phyloP scores from a whole-genome alignment of 164 flowering plant genomes.

The Macadamia integrifolia region DNA sequence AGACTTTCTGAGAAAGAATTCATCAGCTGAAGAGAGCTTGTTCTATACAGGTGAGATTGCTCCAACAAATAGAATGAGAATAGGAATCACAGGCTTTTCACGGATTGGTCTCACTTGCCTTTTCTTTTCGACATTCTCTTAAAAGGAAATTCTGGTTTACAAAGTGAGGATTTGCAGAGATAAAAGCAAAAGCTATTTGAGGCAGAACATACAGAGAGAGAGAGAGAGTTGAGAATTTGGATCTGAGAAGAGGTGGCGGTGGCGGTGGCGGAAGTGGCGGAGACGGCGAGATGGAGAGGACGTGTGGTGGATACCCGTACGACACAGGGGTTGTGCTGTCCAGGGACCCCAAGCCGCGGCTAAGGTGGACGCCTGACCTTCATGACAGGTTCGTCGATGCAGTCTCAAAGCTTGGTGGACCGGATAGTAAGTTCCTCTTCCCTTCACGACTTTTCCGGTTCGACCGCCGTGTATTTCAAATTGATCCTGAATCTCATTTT shows the following conservation, averaged over 20 bases:
- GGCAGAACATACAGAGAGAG: not conserved
- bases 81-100: not conserved
- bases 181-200: not conserved
- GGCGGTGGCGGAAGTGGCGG: not conserved
- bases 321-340: slow-evolving; percentile 20
- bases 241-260: too few species aligned
- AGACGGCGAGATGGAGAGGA: not conserved
- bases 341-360: slow-evolving; percentile 28
- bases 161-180: not conserved
- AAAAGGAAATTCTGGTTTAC: not conserved
- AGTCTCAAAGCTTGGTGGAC: slow-evolving; percentile 33
- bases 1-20: not conserved
- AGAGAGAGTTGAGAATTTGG: not conserved
- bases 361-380: slow-evolving; percentile 35
- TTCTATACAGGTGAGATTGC: not conserved
- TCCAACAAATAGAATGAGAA: not conserved
- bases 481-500: too few species aligned
- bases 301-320: slow-evolving; percentile 10
- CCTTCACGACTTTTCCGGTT: not conserved
- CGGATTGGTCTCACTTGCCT: not conserved
- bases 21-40: not conserved
- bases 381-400: slow-evolving; percentile 32
- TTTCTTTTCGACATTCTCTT: not conserved
- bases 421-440: slow-evolving; percentile 25
- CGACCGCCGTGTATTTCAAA: too few species aligned